A percentile compares a stretch with the other conserved stretches of the same genome.
phyloP scores from a whole-genome alignment of 2,329 filamentous ascomycete genomes.

The Leptoxyphium fumago region DNA sequence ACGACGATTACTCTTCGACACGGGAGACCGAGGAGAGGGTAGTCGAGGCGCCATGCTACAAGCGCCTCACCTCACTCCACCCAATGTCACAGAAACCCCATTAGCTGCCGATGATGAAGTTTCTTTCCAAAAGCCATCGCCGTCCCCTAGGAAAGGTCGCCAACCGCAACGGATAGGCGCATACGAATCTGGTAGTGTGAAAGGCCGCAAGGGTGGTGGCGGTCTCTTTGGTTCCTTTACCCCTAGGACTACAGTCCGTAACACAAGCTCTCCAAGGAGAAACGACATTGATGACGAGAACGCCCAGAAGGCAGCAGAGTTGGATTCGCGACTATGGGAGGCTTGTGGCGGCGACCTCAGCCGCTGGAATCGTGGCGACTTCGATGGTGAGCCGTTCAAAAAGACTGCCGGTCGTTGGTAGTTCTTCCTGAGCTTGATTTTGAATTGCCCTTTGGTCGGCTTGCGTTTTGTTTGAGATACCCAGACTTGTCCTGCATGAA shows the following conservation, averaged over 20 bases:
- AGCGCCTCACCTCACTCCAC: conserved; percentile 13
- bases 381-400: conserved; percentile 14
- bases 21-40: conserved; percentile 9
- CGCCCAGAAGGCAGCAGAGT: conserved; percentile 4
- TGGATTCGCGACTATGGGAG: conserved; percentile 17
- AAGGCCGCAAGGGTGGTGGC: background rate
- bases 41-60: conserved; percentile 10
- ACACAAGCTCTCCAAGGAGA: conserved; percentile 7
- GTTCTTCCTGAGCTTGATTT: background rate
- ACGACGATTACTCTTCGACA: background rate
- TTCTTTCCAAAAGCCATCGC: conserved; percentile 5
- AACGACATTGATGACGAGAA: conserved; percentile 7
- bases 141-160: conserved; percentile 12
- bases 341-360: conserved; percentile 17
- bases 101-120: conserved; percentile 12
- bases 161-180: conserved; percentile 3
- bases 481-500: too few relatives aligned
- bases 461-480: too few relatives aligned
- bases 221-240: conserved; percentile 1
- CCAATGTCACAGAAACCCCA: conserved; percentile 9
- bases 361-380: conserved; percentile 22
- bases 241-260: conserved; percentile 3
- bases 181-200: background rate
- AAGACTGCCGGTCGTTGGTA: conserved; percentile 19
- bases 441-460: too few relatives aligned